phyloP scores from a whole-genome alignment of 2,329 filamentous ascomycete species.

The Ophiostoma australiae region DNA sequence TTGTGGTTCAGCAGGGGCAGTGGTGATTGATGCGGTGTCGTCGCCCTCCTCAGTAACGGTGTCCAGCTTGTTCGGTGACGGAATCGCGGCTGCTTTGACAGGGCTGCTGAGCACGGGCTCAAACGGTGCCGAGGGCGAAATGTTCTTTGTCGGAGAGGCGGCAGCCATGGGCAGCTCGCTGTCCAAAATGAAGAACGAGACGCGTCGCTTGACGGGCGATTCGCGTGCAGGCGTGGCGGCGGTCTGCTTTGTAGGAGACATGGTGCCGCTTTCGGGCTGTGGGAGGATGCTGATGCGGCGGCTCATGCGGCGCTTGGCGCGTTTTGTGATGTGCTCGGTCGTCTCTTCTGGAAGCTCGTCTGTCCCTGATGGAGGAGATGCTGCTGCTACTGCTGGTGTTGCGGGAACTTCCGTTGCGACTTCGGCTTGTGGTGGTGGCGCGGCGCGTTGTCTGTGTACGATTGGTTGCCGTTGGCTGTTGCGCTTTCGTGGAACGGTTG shows the following conservation, averaged over 20 bases:
- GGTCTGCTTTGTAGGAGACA: slow-evolving; percentile 27
- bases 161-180: slow-evolving; percentile 14
- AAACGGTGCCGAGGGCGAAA: slow-evolving; percentile 12
- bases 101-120: slow-evolving; percentile 20
- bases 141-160: neutral
- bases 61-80: slow-evolving; percentile 5
- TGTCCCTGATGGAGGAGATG: neutral
- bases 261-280: neutral
- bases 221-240: slow-evolving; percentile 28
- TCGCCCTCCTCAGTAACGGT: neutral
- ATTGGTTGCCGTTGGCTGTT: slow-evolving; percentile 35
- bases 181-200: slow-evolving; percentile 8
- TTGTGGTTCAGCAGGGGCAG: neutral
- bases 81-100: neutral
- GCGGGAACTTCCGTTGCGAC: neutral
- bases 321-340: slow-evolving; percentile 29
- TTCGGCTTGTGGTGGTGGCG: neutral
- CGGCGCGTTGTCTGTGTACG: slow-evolving; percentile 14
- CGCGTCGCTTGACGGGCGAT: slow-evolving; percentile 15
- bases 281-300: slow-evolving; percentile 29
- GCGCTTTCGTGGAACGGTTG: slow-evolving; percentile 34
- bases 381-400: neutral
- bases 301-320: slow-evolving; percentile 32
- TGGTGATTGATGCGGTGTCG: neutral
- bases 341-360: slow-evolving; percentile 26